Evolutionary conservation across 345 rosid genomes (phyloP), one percentile per base, ranked within the genome.

Genomic region (Ceriops decandra): DNA sequence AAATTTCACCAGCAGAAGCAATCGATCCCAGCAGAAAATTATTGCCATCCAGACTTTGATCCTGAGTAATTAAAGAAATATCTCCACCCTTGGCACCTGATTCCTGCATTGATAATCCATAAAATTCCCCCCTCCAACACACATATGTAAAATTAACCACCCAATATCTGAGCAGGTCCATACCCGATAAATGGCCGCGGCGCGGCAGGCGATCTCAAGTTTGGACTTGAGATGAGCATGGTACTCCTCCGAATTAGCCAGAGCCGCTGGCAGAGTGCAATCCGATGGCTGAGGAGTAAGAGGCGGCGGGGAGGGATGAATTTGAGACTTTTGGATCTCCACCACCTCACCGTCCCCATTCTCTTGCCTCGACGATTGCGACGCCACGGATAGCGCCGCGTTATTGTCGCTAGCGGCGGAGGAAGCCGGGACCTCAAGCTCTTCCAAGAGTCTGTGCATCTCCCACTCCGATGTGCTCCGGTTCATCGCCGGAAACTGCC

Each of bases 381-480:
- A 72, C 0, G 57, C 73, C 38, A 68, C 76, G 56, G 84, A 68
- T 20, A 76, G 77, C 16, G 74, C 73, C 68, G 76, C 70, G 46
- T 79, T 66, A 76, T 76, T 76, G 11, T 76, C 80, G 68, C 73
- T 73, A 20, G 71, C 56, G 73, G 65, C 63, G 26, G 81, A 74
- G 58, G 73, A 77, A 36, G 81, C 33, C 47, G 76, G 51, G 38
- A 20, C 61, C 7, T 74, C 36, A 67, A 80, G 71, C 69, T 87
- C 92, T 57, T 79, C 77, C 5, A 90, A 79, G 63, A 90, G 70
- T 67, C 74, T 84, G 27, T 90, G 85, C 10, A 88, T 68, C 52
- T 84, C 90, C 96, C 96, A 90, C 69, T 88, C 91, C 49, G 96
- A 90, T 31, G 77, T 81, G 78, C 90, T 85, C 60, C 88, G 77